Evolutionary conservation across 805 yeast genomes (phyloP).

Genomic region (Cyberlindnera sargentensis): DNA sequence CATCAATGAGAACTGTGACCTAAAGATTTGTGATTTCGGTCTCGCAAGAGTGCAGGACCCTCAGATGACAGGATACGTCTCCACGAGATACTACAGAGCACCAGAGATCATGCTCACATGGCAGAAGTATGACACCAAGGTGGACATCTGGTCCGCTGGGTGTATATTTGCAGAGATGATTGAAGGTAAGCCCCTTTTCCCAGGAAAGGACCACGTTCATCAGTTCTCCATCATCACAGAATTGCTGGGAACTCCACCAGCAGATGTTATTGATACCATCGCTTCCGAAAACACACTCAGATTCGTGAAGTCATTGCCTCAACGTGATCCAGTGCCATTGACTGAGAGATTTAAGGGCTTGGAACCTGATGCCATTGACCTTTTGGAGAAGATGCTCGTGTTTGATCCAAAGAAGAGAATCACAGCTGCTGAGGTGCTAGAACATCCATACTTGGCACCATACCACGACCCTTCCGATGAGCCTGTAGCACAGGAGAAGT

Average conservation of each 20-base stretch:
- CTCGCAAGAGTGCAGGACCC: slow-evolving; percentile 96
- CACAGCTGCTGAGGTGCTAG: slow-evolving; percentile 83
- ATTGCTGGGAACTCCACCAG: slow-evolving; percentile 92
- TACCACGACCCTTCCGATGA: slow-evolving; percentile 98
- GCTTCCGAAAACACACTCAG: slow-evolving; percentile 92
- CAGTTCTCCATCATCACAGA: slow-evolving; percentile 97
- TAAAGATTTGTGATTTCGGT: slow-evolving; percentile 91
- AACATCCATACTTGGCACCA: slow-evolving; percentile 87
- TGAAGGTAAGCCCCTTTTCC: slow-evolving; percentile 94
- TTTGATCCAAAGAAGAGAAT: slow-evolving; percentile 94
- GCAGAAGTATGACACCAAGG: slow-evolving; percentile 96
- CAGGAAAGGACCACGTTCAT: slow-evolving; percentile 97
- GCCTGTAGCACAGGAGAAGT: slow-evolving; percentile 86
- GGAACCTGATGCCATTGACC: slow-evolving; percentile 82
- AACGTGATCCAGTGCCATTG: slow-evolving; percentile 86
- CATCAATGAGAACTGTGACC: slow-evolving; percentile 84
- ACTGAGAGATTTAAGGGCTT: slow-evolving; percentile 71
- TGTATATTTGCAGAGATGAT: slow-evolving; percentile 97
- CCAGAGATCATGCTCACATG: slow-evolving; percentile 98
- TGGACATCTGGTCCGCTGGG: slow-evolving; percentile 97
- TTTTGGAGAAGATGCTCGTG: slow-evolving; percentile 82
- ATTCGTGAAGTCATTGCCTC: slow-evolving; percentile 90
- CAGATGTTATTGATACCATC: slow-evolving; percentile 91
- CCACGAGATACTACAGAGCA: slow-evolving; percentile 93
- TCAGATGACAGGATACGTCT: slow-evolving; percentile 97